A percentile compares a stretch with the other conserved stretches of the same genome.
phyloP scores from a whole-genome alignment of 371 early-diverging fungal species.

The Gilbertella persicaria region DNA sequence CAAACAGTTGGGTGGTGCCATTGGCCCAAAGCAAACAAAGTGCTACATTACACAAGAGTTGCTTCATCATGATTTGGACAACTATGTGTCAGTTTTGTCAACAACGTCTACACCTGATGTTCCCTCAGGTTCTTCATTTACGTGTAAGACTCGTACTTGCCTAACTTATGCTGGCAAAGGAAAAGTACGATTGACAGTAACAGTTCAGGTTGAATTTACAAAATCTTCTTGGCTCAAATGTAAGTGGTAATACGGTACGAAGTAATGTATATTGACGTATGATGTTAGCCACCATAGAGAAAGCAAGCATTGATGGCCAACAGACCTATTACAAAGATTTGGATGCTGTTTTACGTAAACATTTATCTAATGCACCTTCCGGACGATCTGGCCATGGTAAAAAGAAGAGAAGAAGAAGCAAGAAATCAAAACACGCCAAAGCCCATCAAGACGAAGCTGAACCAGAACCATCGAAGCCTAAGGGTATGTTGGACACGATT shows the following conservation, averaged over 20 bases:
- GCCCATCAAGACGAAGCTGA: background rate
- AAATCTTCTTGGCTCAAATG: slow-evolving; percentile 78
- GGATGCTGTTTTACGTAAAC: slow-evolving; percentile 57
- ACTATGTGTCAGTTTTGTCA: slow-evolving; percentile 62
- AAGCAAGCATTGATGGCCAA: slow-evolving; percentile 70
- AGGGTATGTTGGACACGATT: background rate
- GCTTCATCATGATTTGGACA: slow-evolving; percentile 55
- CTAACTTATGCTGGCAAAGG: slow-evolving; percentile 75
- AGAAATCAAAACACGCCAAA: slow-evolving; percentile 3
- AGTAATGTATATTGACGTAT: background rate
- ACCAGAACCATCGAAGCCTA: background rate
- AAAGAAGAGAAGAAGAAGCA: slow-evolving; percentile 5
- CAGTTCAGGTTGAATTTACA: slow-evolving; percentile 71
- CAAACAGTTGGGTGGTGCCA: slow-evolving; percentile 38
- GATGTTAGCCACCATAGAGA: slow-evolving; percentile 61
- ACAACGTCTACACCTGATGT: slow-evolving; percentile 82
- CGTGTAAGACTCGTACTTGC: slow-evolving; percentile 76
- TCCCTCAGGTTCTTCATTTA: slow-evolving; percentile 82
- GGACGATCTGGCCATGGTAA: background rate
- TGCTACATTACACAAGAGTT: slow-evolving; percentile 67
- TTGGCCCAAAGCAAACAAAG: slow-evolving; percentile 71
- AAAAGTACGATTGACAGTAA: slow-evolving; percentile 66
- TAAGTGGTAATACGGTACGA: slow-evolving; percentile 21
- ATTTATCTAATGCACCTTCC: slow-evolving; percentile 30
- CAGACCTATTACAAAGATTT: slow-evolving; percentile 57